phyloP scores from a whole-genome alignment of 768 basidiomycete species.

The Trametes coccinea region DNA sequence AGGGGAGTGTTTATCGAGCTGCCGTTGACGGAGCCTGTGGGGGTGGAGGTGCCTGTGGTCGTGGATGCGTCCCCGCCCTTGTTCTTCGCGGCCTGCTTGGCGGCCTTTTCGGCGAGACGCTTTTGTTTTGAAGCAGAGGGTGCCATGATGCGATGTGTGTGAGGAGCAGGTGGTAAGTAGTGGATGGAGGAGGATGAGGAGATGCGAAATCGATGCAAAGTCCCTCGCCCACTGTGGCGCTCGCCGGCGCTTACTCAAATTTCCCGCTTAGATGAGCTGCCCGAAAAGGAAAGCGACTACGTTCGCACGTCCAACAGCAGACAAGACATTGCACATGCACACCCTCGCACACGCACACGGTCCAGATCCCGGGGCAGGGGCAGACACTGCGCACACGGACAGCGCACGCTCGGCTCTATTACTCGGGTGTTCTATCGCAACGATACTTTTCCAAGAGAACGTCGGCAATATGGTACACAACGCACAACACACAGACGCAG shows the following conservation, averaged over 20 bases:
- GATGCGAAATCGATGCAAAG: conserved; percentile 10
- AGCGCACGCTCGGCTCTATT: neutral
- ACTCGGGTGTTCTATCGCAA: neutral
- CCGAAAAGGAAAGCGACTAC: conserved; percentile 15
- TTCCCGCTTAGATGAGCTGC: conserved; percentile 27
- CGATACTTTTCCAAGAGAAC: neutral
- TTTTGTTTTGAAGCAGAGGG: conserved; percentile 90
- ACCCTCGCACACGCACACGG: neutral
- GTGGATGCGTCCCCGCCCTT: conserved; percentile 42
- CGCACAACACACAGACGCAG: conserved; percentile 13
- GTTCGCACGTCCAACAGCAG: neutral
- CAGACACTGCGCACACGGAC: neutral
- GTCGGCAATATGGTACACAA: neutral
- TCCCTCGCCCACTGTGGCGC: conserved; percentile 8
- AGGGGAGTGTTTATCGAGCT: conserved; percentile 75
- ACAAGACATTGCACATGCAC: neutral
- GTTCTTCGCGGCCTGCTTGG: conserved; percentile 67
- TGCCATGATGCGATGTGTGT: conserved; percentile 32
- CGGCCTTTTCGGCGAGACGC: conserved; percentile 91
- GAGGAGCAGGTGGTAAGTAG: neutral
- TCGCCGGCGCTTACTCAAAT: conserved; percentile 18
- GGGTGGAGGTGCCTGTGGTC: conserved; percentile 59
- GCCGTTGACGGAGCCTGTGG: conserved; percentile 63
- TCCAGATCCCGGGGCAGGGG: too few relatives aligned
- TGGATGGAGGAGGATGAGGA: neutral